A percentile compares a stretch with the other conserved stretches of the same genome.
These are phyloP conservation scores for Dalechampia spathulata DNA, from an alignment of 441 rosid genomes.

Conservation along the genomic window DNA sequence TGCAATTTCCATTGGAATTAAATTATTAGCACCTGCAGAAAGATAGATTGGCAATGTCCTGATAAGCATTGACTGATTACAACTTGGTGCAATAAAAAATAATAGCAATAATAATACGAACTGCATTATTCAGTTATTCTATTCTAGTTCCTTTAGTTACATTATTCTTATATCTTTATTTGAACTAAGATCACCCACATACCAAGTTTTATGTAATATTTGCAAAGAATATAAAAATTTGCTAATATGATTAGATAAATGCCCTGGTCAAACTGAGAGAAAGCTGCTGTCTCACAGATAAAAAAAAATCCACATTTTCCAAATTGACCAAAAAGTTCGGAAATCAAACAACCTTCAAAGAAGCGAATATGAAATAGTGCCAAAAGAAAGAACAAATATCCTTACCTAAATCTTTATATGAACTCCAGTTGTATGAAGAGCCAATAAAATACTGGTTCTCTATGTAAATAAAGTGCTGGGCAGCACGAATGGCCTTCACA, in stretches of 20 bases:
- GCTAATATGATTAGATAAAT: not conserved
- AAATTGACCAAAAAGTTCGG: not conserved
- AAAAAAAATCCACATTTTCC: not conserved
- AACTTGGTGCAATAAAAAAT: too few relatives aligned
- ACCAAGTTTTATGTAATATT: too few relatives aligned
- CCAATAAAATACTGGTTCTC: slow-evolving; percentile 98
- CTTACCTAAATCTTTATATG: slow-evolving; percentile 74
- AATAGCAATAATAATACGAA: too few relatives aligned
- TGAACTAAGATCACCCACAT: too few relatives aligned
- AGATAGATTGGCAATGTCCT: not conserved
- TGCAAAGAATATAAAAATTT: not conserved
- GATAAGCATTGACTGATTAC: not conserved
- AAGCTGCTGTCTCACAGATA: not conserved
- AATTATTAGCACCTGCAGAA: slow-evolving; percentile 77
- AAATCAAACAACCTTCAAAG: too few relatives aligned
- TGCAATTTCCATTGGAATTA: slow-evolving; percentile 99
- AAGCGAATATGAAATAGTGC: not conserved
- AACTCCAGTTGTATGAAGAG: slow-evolving; percentile 81
- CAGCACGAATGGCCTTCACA: slow-evolving; percentile 93
- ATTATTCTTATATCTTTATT: too few relatives aligned
- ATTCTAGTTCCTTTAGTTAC: too few relatives aligned
- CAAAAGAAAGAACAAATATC: slow-evolving; percentile 2
- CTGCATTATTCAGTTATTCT: too few relatives aligned
- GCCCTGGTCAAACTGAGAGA: not conserved
- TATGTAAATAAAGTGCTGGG: slow-evolving; percentile 93